Conservation (phyloP, 176 grass and related monocot genomes). For the Chloris gayana region DNA sequence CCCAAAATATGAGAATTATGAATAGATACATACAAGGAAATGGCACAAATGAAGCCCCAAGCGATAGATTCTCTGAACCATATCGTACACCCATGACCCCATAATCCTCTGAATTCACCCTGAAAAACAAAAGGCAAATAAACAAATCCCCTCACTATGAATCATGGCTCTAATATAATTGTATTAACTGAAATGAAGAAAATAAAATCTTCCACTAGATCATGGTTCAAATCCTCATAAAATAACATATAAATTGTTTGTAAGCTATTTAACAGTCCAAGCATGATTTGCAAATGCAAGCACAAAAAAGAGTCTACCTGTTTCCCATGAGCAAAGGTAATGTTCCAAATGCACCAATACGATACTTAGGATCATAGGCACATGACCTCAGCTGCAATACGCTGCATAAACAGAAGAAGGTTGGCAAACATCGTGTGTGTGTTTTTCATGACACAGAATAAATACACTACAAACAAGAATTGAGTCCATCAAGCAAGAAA, state of each 20-base stretch:
- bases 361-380: slow-evolving; percentile 73
- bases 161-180: slow-evolving; percentile 1
- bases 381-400: slow-evolving; percentile 74
- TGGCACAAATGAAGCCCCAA: slow-evolving; percentile 83
- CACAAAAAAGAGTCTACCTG: slow-evolving; percentile 53
- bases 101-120: slow-evolving; percentile 74
- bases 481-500: slow-evolving; percentile 29
- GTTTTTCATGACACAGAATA: slow-evolving; percentile 27
- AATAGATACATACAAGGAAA: slow-evolving; percentile 64
- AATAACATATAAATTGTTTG: slow-evolving; percentile 7
- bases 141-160: slow-evolving; percentile 25
- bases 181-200: slow-evolving; percentile 32
- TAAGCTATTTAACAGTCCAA: slow-evolving; percentile 39
- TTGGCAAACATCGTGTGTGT: not conserved
- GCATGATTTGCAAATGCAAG: slow-evolving; percentile 28
- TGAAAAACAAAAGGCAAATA: slow-evolving; percentile 39
- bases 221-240: slow-evolving; percentile 11
- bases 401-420: slow-evolving; percentile 45
- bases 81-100: slow-evolving; percentile 83
- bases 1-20: slow-evolving; percentile 9
- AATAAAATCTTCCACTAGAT: not conserved
- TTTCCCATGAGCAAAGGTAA: slow-evolving; percentile 78
- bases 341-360: slow-evolving; percentile 79
- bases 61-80: slow-evolving; percentile 85
- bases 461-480: slow-evolving; percentile 1